Base-by-base conservation (phyloP, 805 yeast genomes). In the Cyberlindnera xishuangbannaensis region DNA sequence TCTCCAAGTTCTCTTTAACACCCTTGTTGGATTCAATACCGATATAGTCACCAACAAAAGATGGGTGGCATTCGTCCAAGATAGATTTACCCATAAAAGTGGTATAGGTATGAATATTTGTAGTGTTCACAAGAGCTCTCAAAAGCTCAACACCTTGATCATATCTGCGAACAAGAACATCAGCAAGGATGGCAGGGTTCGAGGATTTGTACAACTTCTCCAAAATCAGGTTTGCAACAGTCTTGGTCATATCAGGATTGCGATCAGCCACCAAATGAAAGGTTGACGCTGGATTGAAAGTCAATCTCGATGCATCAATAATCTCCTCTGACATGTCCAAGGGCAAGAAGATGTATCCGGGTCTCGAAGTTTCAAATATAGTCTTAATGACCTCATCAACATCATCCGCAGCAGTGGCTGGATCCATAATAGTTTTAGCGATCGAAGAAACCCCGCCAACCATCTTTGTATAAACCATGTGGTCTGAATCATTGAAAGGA, bases 301-400 rank as follows among this genome's bases (percentile, higher is more conserved):
- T 19, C 25, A 77, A 59, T 32, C 62, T 56, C 2, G 60, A 40
- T 9, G 56, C 53, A 37, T 60, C 61, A 35, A 76, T 65, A 5
- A 50, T 22, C 11, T 46, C 40, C 34, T 76, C 74, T 8, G 76
- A 72, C 44, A 83, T 55, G 53, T 87, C 88, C 27, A 71, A 62
- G 2, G 97, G 96, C 29, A 88, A 55, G 53, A 75, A 84, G 30
- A 87, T 54, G 50, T 82, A 87, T 12, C 95, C 96, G 0, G 97
- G 97, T 53, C 78, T 75, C 24, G 79, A 76, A 28, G 71, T 64
- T 24, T 55, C 62, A 43, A 74, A 60, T 18, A 84, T 74, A 13
- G 67, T 62, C 27, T 49, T 51, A 35, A 88, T 70, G 6, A 84
- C 81, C 15, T 61, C 59, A 55, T 88, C 97, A 34, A 88, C 73